Evolutionary conservation across 495 filamentous ascomycete genomes (phyloP).

Genomic region (Trichoderma gamsii): DNA sequence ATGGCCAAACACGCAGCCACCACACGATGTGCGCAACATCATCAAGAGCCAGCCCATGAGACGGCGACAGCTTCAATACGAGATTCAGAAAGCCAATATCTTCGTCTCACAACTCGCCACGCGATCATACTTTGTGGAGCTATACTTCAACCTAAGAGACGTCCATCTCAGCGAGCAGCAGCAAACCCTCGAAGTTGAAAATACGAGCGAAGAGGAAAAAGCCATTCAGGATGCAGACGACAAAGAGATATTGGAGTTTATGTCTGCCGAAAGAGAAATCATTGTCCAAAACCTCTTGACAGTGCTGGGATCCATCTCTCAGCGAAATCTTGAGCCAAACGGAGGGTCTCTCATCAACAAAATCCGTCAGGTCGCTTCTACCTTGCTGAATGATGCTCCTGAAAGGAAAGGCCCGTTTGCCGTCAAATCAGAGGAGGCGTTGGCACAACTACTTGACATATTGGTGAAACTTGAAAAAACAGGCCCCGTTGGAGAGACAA

Average conservation of each 20-base stretch:
- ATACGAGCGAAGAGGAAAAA: constrained; percentile 23
- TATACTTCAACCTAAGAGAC: constrained; percentile 64
- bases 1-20: constrained; percentile 27
- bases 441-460: constrained; percentile 62
- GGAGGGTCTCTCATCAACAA: constrained; percentile 63
- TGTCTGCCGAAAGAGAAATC: constrained; percentile 63
- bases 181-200: constrained; percentile 20
- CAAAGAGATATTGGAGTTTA: constrained; percentile 29
- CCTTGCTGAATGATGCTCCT: constrained; percentile 57
- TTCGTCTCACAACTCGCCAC: constrained; percentile 69
- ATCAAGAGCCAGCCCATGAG: constrained; percentile 31
- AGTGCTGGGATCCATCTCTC: constrained; percentile 62
- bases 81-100: constrained; percentile 82
- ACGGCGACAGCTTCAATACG: constrained; percentile 59
- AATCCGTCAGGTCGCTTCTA: constrained; percentile 71
- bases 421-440: constrained; percentile 55
- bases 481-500: constrained; percentile 26
- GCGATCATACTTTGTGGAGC: constrained; percentile 74
- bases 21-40: constrained; percentile 34
- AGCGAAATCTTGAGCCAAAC: constrained; percentile 79
- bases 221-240: constrained; percentile 43
- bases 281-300: constrained; percentile 70
- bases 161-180: constrained; percentile 35
- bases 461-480: constrained; percentile 62
- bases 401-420: constrained; percentile 51